These are phyloP conservation scores for Colletotrichum somersetense DNA, from an alignment of 2,329 filamentous ascomycete genomes.

Conservation along the genomic window DNA sequence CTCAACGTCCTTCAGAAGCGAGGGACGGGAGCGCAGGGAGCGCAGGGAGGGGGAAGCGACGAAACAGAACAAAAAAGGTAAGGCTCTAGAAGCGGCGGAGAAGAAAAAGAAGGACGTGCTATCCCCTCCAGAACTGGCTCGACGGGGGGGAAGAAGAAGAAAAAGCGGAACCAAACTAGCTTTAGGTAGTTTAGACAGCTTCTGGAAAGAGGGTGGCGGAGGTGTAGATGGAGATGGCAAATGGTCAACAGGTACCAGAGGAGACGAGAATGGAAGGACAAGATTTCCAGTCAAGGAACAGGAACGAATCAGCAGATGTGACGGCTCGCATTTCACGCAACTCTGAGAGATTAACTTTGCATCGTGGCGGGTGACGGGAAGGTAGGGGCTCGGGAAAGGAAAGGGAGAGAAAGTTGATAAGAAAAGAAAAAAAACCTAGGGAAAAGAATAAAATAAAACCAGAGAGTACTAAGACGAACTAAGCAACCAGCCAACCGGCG, in stretches of 20 bases:
- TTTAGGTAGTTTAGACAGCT: neutral
- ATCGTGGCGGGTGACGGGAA: neutral
- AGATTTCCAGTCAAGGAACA: neutral
- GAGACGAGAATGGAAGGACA: neutral
- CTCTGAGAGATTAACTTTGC: neutral
- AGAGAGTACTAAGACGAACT: neutral
- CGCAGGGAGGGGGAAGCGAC: neutral
- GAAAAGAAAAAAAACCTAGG: too few relatives aligned
- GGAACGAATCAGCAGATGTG: constrained; percentile 24
- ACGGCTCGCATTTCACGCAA: constrained; percentile 34
- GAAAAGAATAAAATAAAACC: too few relatives aligned
- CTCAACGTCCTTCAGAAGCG: neutral
- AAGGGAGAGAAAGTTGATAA: too few relatives aligned
- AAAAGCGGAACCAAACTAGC: neutral
- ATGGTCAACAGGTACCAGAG: neutral
- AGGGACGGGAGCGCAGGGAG: neutral
- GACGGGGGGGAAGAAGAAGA: neutral
- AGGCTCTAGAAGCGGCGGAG: neutral
- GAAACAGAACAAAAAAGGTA: neutral
- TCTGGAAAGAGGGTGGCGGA: neutral
- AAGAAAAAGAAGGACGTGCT: neutral
- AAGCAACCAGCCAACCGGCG: neutral
- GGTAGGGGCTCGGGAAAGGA: neutral
- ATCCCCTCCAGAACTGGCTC: neutral
- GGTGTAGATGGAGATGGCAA: neutral